Evolutionary conservation across 2,329 filamentous ascomycete genomes (phyloP).

Genomic region (Paecilomyces fulvus): DNA sequence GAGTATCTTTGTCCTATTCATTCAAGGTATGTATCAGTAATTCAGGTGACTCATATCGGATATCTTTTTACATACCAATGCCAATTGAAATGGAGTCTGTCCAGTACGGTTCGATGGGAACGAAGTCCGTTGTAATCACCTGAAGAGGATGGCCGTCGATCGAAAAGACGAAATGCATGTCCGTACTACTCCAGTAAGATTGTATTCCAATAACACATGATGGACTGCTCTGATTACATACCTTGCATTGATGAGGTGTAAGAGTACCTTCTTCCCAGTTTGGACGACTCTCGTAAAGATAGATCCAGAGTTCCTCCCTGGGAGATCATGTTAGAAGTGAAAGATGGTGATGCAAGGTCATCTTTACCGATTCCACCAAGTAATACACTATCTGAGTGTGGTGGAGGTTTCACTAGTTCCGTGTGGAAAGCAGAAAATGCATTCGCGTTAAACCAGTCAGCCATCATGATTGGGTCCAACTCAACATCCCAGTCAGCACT

Average conservation of each 20-base stretch:
- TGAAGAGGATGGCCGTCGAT: slow-evolving; percentile 21
- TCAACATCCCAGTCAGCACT: slow-evolving; percentile 18
- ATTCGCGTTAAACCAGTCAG: slow-evolving; percentile 8
- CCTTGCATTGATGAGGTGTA: slow-evolving; percentile 14
- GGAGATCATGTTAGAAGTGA: background rate
- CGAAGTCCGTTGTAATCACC: slow-evolving; percentile 20
- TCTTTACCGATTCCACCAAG: background rate
- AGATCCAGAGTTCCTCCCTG: background rate
- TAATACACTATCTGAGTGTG: slow-evolving; percentile 3
- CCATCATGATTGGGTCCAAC: slow-evolving; percentile 18
- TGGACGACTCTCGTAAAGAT: slow-evolving; percentile 1
- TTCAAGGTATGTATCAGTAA: background rate
- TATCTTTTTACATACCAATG: slow-evolving; percentile 4
- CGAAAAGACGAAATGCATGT: slow-evolving; percentile 14
- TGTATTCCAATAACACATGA: slow-evolving; percentile 39
- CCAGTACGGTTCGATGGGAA: slow-evolving; percentile 16
- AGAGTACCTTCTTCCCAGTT: background rate
- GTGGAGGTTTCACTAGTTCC: slow-evolving; percentile 7
- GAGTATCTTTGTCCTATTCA: slow-evolving; percentile 10
- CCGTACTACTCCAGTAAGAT: slow-evolving; percentile 35
- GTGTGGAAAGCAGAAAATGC: slow-evolving; percentile 2
- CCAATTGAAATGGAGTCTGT: slow-evolving; percentile 6
- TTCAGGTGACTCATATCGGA: background rate
- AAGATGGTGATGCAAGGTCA: background rate
- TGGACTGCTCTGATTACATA: slow-evolving; percentile 18